Percentiles rank a stretch among this genome's conserved stretches.
Evolutionary conservation across 1,139 yeast species (phyloP).

Genomic region (Sugiyamaella paludigena): DNA sequence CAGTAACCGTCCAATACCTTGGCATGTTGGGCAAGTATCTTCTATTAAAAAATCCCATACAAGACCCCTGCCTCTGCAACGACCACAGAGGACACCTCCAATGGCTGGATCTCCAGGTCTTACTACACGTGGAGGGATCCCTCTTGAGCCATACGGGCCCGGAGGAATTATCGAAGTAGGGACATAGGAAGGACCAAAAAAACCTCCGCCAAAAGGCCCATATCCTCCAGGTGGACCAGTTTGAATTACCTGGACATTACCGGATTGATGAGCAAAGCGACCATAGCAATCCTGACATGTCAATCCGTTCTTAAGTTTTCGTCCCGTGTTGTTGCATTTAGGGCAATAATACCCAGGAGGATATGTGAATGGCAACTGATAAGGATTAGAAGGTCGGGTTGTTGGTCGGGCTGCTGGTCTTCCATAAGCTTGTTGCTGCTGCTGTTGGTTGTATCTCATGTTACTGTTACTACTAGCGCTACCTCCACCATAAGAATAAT

Average conservation of each 20-base stretch:
- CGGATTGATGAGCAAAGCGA: conserved; percentile 47
- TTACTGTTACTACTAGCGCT: not conserved
- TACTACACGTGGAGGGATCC: conserved; percentile 46
- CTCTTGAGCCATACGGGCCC: conserved; percentile 8
- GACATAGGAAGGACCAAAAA: conserved; percentile 8
- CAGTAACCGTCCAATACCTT: conserved; percentile 60
- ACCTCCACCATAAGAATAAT: conserved; percentile 8
- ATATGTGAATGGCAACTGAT: conserved; percentile 60
- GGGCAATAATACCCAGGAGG: conserved; percentile 62
- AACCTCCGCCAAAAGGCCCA: not conserved
- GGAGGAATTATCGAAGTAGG: conserved; percentile 10
- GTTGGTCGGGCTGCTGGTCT: conserved; percentile 13
- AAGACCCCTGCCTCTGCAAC: conserved; percentile 71
- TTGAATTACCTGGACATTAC: conserved; percentile 15
- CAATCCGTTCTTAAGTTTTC: conserved; percentile 59
- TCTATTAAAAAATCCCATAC: conserved; percentile 38
- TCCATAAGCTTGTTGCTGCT: not conserved
- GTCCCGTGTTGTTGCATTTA: conserved; percentile 76
- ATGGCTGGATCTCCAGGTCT: conserved; percentile 80
- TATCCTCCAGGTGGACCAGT: conserved; percentile 4
- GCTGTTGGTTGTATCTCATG: not conserved
- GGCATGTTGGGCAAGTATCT: conserved; percentile 45
- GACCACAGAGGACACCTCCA: conserved; percentile 77
- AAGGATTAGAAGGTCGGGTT: conserved; percentile 22
- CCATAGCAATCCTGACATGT: conserved; percentile 75